Evolutionary conservation across 2,329 filamentous ascomycete genomes (phyloP), one percentile per base, ranked within the genome.

Genomic region (Coleophoma cylindrospora): DNA sequence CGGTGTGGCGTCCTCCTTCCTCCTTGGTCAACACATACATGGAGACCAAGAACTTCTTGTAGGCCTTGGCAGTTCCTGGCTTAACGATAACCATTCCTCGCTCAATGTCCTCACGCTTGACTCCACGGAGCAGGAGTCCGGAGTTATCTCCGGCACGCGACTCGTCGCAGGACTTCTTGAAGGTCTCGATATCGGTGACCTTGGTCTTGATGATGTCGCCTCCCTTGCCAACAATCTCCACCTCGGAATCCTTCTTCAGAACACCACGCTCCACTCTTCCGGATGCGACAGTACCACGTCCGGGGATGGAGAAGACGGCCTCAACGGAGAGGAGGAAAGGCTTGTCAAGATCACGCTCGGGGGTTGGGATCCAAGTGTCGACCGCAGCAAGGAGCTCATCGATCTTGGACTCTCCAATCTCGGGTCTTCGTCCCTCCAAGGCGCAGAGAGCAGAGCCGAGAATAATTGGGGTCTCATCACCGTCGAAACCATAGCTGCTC

Each of bases 271-370:
- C 91, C 54, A 99, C 94, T 81, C 94, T 91, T 60, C 94, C 94
- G 51, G 92, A 96, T 58, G 87, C 91, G 61, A 99, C 94, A 57
- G 94, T 99, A 71, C 94, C 94, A 81, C 94, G 92, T 54, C 94
- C 94, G 51, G 87, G 78, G 59, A 94, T 92, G 59, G 88, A 91
- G 77, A 92, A 92, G 63, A 91, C 86, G 69, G 92, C 88, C 79
- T 99, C 94, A 54, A 99, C 83, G 54, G 92, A 94, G 91, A 99
- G 96, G 68, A 99, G 80, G 86, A 99, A 99, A 57, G 94, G 94
- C 83, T 97, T 97, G 68, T 97, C 92, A 62, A 92, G 81, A 69
- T 95, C 89, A 76, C 94, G 92, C 74, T 88, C 73, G 50, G 95
- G 94, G 38, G 91, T 96, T 54, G 94, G 94, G 68, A 99, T 99